Base-by-base conservation (phyloP, 2,329 filamentous ascomycete species). In the Pseudogymnoascus sp. region DNA sequence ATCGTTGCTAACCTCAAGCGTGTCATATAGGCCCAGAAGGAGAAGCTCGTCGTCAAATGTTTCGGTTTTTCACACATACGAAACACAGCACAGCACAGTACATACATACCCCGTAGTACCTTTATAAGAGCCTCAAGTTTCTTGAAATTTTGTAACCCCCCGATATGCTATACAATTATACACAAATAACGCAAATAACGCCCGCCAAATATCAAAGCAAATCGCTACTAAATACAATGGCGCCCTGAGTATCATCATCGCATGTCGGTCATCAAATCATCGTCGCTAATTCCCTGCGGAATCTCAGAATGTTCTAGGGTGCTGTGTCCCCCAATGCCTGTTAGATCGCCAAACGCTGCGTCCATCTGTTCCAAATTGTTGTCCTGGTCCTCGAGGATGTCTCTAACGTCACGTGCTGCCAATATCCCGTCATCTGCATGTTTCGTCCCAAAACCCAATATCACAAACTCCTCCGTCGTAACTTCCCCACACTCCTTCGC, bases 31-130 rank as follows among this genome's bases (percentile, higher is more conserved):
- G 88, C 90, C 84, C 95, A 90, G 87, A 99, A 98, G 88, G 89
- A 96, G 85, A 99, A 98, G 90, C 93, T 95, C 76, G 83, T 85
- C 72, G 90, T 93, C 77, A 96, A 40, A 40, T 16, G n/a, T n/a
- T 40, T 40, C n/a, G 19, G n/a, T 16, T 16, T 40, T 38, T n/a
- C 38, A 11, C 10, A 11, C 6, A 11, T 16, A 41, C 33, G 11
- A 7, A 31, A 7, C 26, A 1, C 26, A 28, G 8, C 8, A 31
- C 6, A 31, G 8, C 28, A 16, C 24, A 14, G 11, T 26, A 50
- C 22, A 53, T n/a, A n/a, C 24, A 28, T 53, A 31, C 37, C 19
- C 12, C 19, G 3, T 26, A 26, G 19, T 19, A 19, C 19, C 43
- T 26, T 28, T 10, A 3, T 11, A 53, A 53, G 50, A 33, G 50